Base-by-base conservation (phyloP, 495 filamentous ascomycete species). In the Neurospora tetrasperma region DNA sequence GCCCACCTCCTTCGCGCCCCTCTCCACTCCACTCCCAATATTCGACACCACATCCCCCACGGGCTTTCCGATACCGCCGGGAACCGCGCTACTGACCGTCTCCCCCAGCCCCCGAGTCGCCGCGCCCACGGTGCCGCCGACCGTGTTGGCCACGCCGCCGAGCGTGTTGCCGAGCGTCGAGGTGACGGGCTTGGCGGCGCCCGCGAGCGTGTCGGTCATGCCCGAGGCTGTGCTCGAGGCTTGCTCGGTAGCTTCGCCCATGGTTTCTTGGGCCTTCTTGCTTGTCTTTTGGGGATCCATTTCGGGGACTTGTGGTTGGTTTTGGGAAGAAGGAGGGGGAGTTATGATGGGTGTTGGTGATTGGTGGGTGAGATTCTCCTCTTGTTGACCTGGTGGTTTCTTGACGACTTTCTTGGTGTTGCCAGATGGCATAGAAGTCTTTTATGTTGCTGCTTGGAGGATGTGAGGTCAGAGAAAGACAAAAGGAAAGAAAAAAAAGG, bases 51-150 rank as follows among this genome's bases (percentile, higher is more conserved):
- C 89, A 78, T 91, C 86, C 0, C 90, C 90, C 9, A 93, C 82
- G 1, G 89, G 87, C 74, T 86, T 85, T 23, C 89, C 89, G 20
- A 85, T 81, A 16, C 83, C 88, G 0, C 89, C 90, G 0, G 54
- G 54, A 2, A 89, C 89, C 0, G 87, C 88, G 66, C 86, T 85
- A 20, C 80, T 89, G 73, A 93, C 82, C 2, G 88, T 90, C 73
- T 90, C 79, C 7, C 89, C 90, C 3, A 92, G 20, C 0, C 90
- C 89, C 11, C 89, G 83, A 9, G 85, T 84, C 0, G 88, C 87
- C 5, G 90, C 86, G 42, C 90, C 90, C 2, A 90, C 86, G 1
- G 91, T 84, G 40, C 87, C 88, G n/a, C 90, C 90, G 2, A 87
- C 85, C 1, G 90, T 92, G 69, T 89, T 86, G 5, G 89, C 85